phyloP scores from a whole-genome alignment of 2,329 filamentous ascomycete genomes.

The Dactylonectria estremocensis region DNA sequence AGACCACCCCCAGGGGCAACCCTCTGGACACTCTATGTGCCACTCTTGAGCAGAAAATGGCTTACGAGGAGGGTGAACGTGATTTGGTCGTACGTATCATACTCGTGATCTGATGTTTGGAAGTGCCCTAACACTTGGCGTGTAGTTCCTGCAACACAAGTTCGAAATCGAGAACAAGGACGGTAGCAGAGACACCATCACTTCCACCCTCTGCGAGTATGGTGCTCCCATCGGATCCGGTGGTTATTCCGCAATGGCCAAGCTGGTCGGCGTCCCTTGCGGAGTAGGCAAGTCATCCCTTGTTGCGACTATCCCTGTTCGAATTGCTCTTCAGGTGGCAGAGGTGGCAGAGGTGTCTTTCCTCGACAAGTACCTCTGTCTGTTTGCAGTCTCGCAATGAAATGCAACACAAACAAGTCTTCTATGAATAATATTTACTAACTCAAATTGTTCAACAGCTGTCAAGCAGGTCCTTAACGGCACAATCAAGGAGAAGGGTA shows the following conservation, averaged over 20 bases:
- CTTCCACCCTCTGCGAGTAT: conserved; percentile 87
- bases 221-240: conserved; percentile 82
- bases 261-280: conserved; percentile 81
- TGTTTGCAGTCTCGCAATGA: neutral
- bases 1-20: conserved; percentile 73
- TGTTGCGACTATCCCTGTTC: neutral
- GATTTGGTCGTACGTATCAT: conserved; percentile 67
- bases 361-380: neutral
- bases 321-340: neutral
- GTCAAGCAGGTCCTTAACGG: conserved; percentile 85
- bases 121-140: conserved; percentile 78
- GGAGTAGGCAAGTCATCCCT: conserved; percentile 49
- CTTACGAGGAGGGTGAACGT: conserved; percentile 78
- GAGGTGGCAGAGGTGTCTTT: neutral
- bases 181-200: conserved; percentile 85
- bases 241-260: conserved; percentile 89
- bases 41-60: conserved; percentile 74
- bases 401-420: neutral
- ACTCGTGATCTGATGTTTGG: neutral
- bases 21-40: conserved; percentile 81
- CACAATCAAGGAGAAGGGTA: conserved; percentile 79
- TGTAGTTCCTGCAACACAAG: conserved; percentile 75
- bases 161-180: conserved; percentile 68
- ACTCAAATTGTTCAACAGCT: conserved; percentile 68
- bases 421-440: conserved; percentile 7